Conservation (phyloP, 768 basidiomycete species). For the Podaxis sp. region DNA sequence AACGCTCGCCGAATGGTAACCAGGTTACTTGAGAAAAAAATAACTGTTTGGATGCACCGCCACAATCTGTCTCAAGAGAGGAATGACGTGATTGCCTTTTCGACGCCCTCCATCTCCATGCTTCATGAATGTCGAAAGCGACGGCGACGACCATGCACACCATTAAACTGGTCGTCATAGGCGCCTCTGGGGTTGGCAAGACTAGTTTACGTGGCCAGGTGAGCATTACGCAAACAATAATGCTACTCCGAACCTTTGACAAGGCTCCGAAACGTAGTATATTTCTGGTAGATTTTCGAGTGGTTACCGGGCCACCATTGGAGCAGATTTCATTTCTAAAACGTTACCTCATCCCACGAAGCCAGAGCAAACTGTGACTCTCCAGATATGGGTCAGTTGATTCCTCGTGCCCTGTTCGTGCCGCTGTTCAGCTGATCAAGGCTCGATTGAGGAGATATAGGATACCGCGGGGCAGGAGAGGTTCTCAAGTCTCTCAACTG, state of each 20-base stretch:
- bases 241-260: not conserved
- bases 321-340: slow-evolving; percentile 86
- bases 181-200: slow-evolving; percentile 84
- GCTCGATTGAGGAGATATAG: slow-evolving; percentile 30
- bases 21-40: no score
- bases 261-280: slow-evolving; percentile 44
- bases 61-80: slow-evolving; percentile 6
- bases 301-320: slow-evolving; percentile 83
- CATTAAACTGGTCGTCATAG: slow-evolving; percentile 80
- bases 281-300: slow-evolving; percentile 74
- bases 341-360: slow-evolving; percentile 58
- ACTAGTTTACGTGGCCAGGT: slow-evolving; percentile 77
- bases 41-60: not conserved
- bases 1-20: no score
- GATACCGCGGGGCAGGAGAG: slow-evolving; percentile 89
- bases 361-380: slow-evolving; percentile 53
- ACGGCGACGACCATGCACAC: slow-evolving; percentile 50
- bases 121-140: slow-evolving; percentile 16
- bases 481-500: slow-evolving; percentile 76
- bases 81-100: not conserved
- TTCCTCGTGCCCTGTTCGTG: slow-evolving; percentile 6
- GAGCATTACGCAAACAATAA: slow-evolving; percentile 21
- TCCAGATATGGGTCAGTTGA: slow-evolving; percentile 57
- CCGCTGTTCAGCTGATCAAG: not conserved
- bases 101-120: slow-evolving; percentile 4